These are phyloP conservation scores for Myriosclerotinia scirpicola DNA, from an alignment of 2,329 filamentous ascomycete species.

Conservation along the genomic window DNA sequence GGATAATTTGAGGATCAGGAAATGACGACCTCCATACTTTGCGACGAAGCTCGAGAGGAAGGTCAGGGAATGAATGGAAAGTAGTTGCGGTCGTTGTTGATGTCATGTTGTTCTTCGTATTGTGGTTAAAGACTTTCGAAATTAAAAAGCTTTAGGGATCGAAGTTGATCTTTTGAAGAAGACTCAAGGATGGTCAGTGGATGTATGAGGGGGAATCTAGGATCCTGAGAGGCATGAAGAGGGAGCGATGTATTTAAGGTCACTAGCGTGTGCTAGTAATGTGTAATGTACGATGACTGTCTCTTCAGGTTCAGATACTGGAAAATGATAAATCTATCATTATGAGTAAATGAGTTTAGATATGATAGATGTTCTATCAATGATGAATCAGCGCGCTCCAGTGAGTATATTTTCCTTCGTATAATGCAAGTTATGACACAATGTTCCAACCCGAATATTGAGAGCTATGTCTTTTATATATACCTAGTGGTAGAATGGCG, in stretches of 20 bases:
- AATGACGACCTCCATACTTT: neutral
- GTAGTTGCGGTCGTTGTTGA: neutral
- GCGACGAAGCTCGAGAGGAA: conserved; percentile 1
- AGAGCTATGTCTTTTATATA: neutral
- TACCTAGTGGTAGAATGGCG: too few species aligned
- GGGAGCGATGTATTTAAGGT: too few species aligned
- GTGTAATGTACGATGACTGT: too few species aligned
- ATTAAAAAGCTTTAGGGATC: neutral
- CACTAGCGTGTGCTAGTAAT: too few species aligned
- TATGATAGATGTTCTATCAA: neutral
- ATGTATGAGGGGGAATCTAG: neutral
- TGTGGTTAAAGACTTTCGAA: neutral
- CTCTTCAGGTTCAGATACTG: neutral
- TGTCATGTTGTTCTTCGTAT: neutral
- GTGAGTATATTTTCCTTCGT: too few species aligned
- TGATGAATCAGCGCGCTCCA: neutral
- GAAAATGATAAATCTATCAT: neutral
- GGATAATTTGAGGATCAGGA: neutral
- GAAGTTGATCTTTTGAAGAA: neutral
- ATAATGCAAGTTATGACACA: neutral
- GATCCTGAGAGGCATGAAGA: too few species aligned
- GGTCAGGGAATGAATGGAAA: neutral
- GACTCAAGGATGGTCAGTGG: neutral
- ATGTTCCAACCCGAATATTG: neutral
- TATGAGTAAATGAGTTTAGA: too few species aligned